Evolutionary conservation across 352 stramenopile species (phyloP), one percentile per base, ranked within the genome.

Genomic region (Phytophthora crassamura): DNA sequence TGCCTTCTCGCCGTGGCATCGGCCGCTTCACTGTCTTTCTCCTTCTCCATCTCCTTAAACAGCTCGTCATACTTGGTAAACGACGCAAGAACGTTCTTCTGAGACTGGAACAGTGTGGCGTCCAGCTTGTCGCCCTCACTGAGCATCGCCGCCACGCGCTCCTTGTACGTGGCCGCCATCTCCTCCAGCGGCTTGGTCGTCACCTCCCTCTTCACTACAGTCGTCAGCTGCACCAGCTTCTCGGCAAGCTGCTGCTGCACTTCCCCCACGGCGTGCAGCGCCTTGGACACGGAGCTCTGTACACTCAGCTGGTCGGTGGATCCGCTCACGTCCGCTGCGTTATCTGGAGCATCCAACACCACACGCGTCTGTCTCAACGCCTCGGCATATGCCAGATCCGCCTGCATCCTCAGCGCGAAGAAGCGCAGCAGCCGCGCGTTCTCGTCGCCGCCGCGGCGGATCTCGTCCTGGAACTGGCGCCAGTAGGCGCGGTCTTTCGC

Each of bases 401-500:
- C 86, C 66, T 92, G 82, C 15, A 91, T 57, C 6, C 80, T 72
- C 59, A 91, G 50, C 7, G 75, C 48, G 38, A 94, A 90, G 67
- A 94, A 94, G 6, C 76, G 76, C 47, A 91, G 72, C 25, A 94
- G 57, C 0, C 84, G 78, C 34, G 60, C 49, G 38, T 93, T 92
- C 59, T 91, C 82, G 12, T 90, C 86, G 33, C 75, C 72, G 4
- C 75, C 86, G 42, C 77, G 77, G 15, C 78, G 58, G 16, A 94
- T 82, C 71, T 94, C 86, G 35, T 80, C 75, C 67, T 91, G 82
- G 66, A 94, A 94, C n/a, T 80, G 67, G 18, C 80, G 84, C 86
- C 86, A 94, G 59, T 94, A 94, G 32, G 57, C 59, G 42, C 82
- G 82, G 54, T 94, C 86, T 33, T 78, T 74, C 18, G 80, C 66